Evolutionary conservation across 176 grass and related monocot species (phyloP).

Genomic region (Pontederia crassipes): DNA sequence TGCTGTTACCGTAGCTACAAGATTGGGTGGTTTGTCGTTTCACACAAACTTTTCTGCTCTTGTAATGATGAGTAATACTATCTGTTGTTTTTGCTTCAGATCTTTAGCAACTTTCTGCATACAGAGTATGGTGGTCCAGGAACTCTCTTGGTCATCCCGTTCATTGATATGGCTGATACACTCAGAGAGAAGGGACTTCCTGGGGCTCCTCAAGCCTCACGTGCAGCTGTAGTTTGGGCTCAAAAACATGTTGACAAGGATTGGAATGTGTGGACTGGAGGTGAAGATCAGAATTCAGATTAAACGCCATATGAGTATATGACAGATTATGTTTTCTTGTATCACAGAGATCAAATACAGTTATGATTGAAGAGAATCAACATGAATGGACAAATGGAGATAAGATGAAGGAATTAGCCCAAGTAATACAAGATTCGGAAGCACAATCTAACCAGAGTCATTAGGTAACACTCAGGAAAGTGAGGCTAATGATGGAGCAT

Average conservation of each 20-base stretch:
- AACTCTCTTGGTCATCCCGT: conserved; percentile 14
- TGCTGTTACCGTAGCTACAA: too few relatives aligned
- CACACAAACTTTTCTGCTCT: neutral
- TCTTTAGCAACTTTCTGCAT: conserved; percentile 4
- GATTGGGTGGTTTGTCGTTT: neutral
- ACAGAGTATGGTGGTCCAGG: conserved; percentile 22
- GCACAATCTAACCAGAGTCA: too few relatives aligned
- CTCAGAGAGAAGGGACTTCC: conserved; percentile 18
- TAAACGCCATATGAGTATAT: neutral
- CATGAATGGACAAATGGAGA: too few relatives aligned
- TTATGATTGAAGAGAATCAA: too few relatives aligned
- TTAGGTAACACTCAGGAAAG: too few relatives aligned
- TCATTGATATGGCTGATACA: conserved; percentile 12
- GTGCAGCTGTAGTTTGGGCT: conserved; percentile 9
- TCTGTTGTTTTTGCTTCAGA: conserved; percentile 15
- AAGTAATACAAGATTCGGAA: too few relatives aligned
- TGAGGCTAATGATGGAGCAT: too few relatives aligned
- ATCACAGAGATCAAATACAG: too few relatives aligned
- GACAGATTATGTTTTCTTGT: too few relatives aligned
- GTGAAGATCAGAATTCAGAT: neutral
- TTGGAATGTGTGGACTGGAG: conserved; percentile 16
- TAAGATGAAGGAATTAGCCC: too few relatives aligned
- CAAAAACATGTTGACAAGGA: conserved; percentile 19
- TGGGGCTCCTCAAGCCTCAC: conserved; percentile 7
- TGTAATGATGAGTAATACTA: neutral